Evolutionary conservation across 306 rosid species (phyloP).

Genomic region (Prunus salicina): DNA sequence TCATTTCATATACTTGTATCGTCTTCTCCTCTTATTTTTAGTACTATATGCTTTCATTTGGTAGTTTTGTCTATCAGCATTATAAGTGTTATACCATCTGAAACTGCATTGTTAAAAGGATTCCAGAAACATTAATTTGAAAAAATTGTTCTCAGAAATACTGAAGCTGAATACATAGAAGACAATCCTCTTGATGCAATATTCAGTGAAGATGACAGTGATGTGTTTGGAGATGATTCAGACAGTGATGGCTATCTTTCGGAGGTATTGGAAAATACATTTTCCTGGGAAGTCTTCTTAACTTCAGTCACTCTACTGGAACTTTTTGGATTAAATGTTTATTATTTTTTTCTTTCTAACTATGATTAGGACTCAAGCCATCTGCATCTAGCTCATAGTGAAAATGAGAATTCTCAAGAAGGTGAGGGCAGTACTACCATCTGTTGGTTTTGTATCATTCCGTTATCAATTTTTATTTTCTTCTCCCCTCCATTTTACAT

Average conservation of each 20-base stretch:
- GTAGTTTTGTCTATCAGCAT: background rate
- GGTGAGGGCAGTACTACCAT: slow-evolving; percentile 35
- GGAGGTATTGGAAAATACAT: slow-evolving; percentile 54
- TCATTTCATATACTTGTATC: background rate
- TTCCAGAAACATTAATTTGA: slow-evolving; percentile 4
- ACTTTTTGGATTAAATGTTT: slow-evolving; percentile 22
- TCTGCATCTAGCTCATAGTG: slow-evolving; percentile 30
- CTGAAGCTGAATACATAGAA: slow-evolving; percentile 35
- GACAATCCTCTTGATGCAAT: slow-evolving; percentile 48
- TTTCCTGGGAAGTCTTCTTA: slow-evolving; percentile 3
- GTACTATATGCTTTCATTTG: background rate
- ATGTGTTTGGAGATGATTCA: slow-evolving; percentile 53
- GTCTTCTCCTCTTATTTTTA: background rate
- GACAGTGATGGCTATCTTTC: slow-evolving; percentile 87
- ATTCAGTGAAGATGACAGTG: slow-evolving; percentile 61
- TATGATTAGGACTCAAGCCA: slow-evolving; percentile 52
- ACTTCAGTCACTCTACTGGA: slow-evolving; percentile 11
- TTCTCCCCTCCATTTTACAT: background rate
- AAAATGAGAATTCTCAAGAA: slow-evolving; percentile 34
- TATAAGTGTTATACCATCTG: background rate
- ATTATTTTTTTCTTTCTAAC: background rate
- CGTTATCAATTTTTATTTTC: background rate
- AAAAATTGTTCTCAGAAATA: slow-evolving; percentile 32
- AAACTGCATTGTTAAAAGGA: slow-evolving; percentile 10
- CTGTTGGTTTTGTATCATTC: slow-evolving; percentile 3